These are phyloP conservation scores for Wickerhamia fluorescens DNA, from an alignment of 805 yeast genomes.

Conservation along the genomic window DNA sequence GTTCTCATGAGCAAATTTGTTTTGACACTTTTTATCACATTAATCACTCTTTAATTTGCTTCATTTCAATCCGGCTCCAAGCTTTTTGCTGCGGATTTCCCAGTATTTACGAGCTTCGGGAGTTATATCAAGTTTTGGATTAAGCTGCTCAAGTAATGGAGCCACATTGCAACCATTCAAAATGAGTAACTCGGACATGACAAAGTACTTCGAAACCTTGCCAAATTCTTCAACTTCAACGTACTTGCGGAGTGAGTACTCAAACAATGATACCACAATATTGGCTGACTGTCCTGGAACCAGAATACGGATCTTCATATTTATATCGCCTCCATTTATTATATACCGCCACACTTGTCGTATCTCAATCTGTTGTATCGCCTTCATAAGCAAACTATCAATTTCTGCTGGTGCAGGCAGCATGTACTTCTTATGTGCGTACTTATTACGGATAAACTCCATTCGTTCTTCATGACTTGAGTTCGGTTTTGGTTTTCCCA, in stretches of 20 bases:
- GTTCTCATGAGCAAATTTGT: too few species aligned
- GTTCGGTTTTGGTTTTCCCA: slow-evolving; percentile 20
- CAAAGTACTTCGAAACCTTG: slow-evolving; percentile 18
- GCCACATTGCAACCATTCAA: slow-evolving; percentile 51
- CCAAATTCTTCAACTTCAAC: slow-evolving; percentile 12
- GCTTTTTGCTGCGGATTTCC: slow-evolving; percentile 19
- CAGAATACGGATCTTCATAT: slow-evolving; percentile 31
- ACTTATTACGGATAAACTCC: slow-evolving; percentile 60
- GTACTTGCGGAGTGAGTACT: slow-evolving; percentile 47
- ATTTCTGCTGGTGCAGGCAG: slow-evolving; percentile 9
- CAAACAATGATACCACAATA: slow-evolving; percentile 23
- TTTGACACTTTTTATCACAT: too few species aligned
- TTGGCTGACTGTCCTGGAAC: slow-evolving; percentile 12
- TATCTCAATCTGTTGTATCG: slow-evolving; percentile 46
- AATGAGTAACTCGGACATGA: slow-evolving; percentile 51
- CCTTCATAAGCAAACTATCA: slow-evolving; percentile 40
- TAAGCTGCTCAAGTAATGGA: slow-evolving; percentile 11
- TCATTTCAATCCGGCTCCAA: too few species aligned
- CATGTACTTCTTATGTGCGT: slow-evolving; percentile 46
- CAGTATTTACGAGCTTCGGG: slow-evolving; percentile 49
- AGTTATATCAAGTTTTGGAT: slow-evolving; percentile 30
- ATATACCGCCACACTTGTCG: slow-evolving; percentile 36
- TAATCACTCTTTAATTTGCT: too few species aligned
- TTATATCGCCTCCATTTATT: slow-evolving; percentile 42
- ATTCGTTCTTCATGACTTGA: slow-evolving; percentile 43